Evolutionary conservation across 164 flowering plant genomes (phyloP), one percentile per base, ranked within the genome.

Genomic region (Liriodendron chinense): DNA sequence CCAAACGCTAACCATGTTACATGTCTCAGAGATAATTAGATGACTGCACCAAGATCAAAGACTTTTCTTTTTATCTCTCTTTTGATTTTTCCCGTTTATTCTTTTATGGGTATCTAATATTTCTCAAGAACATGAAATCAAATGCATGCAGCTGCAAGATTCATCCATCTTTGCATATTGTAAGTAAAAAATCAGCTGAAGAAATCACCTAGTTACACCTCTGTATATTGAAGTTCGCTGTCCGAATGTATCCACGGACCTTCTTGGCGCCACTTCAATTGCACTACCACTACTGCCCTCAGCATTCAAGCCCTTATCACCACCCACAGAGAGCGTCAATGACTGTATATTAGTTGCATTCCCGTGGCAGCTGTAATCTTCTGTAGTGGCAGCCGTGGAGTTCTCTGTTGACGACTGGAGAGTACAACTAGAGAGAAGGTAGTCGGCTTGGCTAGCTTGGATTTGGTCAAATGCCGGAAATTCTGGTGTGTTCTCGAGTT

Each of bases 201-300:
- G 22, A 7, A 66, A 66, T 0, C 47, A 93, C 98, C 92, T 95
- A 9, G 99, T 92, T 25, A 95, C 99, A 48, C 99, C 99, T 4
- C 99, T 88, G 77, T 95, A 95, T 4, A 91, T 92, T 0, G 99
- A 95, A 7, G 99, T 93, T 83, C 99, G 80, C 81, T 95, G 99
- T 9, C 99, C 99, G 80, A 93, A 95, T 9, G 96, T 88, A 47
- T 92, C 98, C 78, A 92, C 65, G 6, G 91, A 80, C 72, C 90
- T 83, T 74, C 94, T 84, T 0, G 94, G 93, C 3, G 90, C 71
- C 48, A 85, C 85, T 65, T 82, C 92, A 47, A 81, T 88, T 20
- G 72, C 76, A 65, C 5, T 73, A 57, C 34, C 18, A 69, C 72
- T 74, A 65, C 87, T 83, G 1, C 84, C 80, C 70, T 86, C 96